phyloP scores from a whole-genome alignment of 306 rosid species.

The Sindora glabra region DNA sequence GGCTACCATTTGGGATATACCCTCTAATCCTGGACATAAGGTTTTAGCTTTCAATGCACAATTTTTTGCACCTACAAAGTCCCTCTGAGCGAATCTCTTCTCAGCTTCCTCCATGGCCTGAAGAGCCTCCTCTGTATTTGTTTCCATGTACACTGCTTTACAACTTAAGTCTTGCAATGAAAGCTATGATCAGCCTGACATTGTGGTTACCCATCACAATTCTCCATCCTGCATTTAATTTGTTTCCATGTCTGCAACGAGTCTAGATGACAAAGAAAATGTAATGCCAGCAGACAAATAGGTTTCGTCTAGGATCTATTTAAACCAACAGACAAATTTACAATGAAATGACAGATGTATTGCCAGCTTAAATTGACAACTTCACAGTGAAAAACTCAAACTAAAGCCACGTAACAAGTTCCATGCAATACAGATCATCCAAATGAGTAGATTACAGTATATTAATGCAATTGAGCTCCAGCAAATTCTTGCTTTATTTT shows the following conservation, averaged over 20 bases:
- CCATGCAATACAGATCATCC: too few species aligned
- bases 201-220: constrained; percentile 14
- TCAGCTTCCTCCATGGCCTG: constrained; percentile 73
- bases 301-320: background rate
- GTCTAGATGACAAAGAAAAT: background rate
- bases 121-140: constrained; percentile 75
- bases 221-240: constrained; percentile 33
- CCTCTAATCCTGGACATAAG: constrained; percentile 74
- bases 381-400: background rate
- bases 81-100: constrained; percentile 67
- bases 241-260: constrained; percentile 50
- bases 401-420: too few species aligned
- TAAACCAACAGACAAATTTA: too few species aligned
- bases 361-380: too few species aligned
- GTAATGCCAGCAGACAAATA: background rate
- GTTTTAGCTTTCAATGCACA: constrained; percentile 73
- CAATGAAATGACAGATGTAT: too few species aligned
- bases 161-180: constrained; percentile 27
- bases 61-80: constrained; percentile 58
- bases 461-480: too few species aligned
- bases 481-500: too few species aligned
- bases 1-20: constrained; percentile 83
- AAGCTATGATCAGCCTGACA: constrained; percentile 43
- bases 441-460: too few species aligned
- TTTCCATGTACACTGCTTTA: constrained; percentile 71